These are phyloP conservation scores for Coccomyxa subellipsoidea DNA, from an alignment of 163 green algal genomes.

Conservation along the genomic window DNA sequence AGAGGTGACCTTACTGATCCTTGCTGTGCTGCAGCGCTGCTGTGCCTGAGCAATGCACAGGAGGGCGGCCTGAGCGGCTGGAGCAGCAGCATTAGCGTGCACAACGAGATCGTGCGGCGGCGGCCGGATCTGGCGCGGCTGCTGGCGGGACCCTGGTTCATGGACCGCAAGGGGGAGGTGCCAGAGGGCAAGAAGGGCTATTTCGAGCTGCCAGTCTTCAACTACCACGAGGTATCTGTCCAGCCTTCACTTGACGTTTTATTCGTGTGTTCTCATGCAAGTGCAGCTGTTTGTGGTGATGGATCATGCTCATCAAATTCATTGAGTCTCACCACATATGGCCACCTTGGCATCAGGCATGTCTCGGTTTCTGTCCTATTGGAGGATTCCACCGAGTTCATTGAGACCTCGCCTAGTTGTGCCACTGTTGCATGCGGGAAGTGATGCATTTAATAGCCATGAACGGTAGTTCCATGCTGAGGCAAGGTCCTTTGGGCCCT, in stretches of 20 bases:
- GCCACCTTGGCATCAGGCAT: too few relatives aligned
- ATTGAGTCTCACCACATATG: too few relatives aligned
- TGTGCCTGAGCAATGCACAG: slow-evolving; percentile 70
- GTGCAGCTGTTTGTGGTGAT: too few relatives aligned
- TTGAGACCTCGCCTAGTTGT: too few relatives aligned
- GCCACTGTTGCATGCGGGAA: too few relatives aligned
- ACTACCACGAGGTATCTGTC: slow-evolving; percentile 28
- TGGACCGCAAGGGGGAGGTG: slow-evolving; percentile 83
- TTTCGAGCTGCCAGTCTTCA: slow-evolving; percentile 77
- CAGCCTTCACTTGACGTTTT: background rate
- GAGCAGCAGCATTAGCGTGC: slow-evolving; percentile 54
- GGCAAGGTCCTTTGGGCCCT: too few relatives aligned
- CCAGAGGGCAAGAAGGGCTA: slow-evolving; percentile 66
- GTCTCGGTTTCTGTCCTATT: too few relatives aligned
- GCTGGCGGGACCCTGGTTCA: slow-evolving; percentile 53
- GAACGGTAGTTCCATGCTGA: too few relatives aligned
- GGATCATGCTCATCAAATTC: too few relatives aligned
- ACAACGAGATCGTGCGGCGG: slow-evolving; percentile 70
- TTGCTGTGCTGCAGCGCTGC: slow-evolving; percentile 37
- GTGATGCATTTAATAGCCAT: too few relatives aligned
- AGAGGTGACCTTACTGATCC: too few relatives aligned
- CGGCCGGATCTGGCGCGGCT: slow-evolving; percentile 45
- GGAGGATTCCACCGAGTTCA: too few relatives aligned
- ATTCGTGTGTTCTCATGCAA: background rate
- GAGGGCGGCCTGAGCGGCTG: slow-evolving; percentile 62